Base-by-base conservation (phyloP, 1,284 basidiomycete species). In the Trichosporon ovoides region DNA sequence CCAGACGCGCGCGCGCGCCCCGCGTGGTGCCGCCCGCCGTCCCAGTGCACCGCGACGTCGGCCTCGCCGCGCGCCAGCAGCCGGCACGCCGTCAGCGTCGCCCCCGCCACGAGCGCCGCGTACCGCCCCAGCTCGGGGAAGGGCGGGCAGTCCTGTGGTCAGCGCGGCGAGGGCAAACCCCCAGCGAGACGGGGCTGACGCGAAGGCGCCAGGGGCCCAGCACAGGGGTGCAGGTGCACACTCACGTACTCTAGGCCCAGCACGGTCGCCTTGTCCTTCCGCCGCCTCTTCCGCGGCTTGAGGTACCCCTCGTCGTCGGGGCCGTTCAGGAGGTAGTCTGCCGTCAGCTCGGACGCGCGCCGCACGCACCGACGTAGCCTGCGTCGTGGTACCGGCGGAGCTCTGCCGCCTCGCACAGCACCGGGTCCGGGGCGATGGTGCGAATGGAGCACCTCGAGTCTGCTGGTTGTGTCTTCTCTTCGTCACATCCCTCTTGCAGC, bases 11-110 rank as follows among this genome's bases (percentile, higher is more conserved):
- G 81, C 66, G 70, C 85, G 82, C 88, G 83, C 31, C 68, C 61
- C 0, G 76, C 73, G 55, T 77, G 77, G 67, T 78, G 78, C 50
- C 79, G 57, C 49, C 90, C 89, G 9, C 89, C 89, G 63, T 89
- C 88, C 89, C 89, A 96, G 66, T 83, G 85, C 34, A 97, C 84
- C 0, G 86, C 84, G 12, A 88, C 78, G 35, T 87, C 82, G 2
- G 82, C 81, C 35, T 64, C 38, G 1, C 79, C 79, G 1, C 81
- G 74, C 10, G 81, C 80, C 6, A 96, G 78, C 2, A 82, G 78
- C 10, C 83, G 80, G 4, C 85, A 87, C 0, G 88, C 91, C 3
- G 84, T 84, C 19, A 89, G 79, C 0, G 89, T 84, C 0, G 88
- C 87, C 0, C 91, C 90, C 0, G 87, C 89, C 0, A 95, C 80